Evolutionary conservation across 23 red algal genomes (phyloP), one percentile per base, ranked within the genome.

Genomic region (Gracilaria domingensis): DNA sequence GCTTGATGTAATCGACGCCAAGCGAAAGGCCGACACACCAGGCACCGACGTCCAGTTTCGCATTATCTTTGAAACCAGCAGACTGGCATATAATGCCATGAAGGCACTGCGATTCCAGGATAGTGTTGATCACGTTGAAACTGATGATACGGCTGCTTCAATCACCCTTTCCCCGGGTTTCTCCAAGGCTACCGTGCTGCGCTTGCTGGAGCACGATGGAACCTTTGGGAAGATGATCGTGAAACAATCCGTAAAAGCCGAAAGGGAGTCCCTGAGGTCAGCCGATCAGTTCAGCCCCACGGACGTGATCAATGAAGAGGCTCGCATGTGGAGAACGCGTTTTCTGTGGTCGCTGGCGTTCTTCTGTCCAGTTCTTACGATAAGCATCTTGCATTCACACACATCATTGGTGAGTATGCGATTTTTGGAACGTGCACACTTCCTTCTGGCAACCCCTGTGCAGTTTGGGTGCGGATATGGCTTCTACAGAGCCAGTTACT

Each of bases 401-500:
- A 85, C 88, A 36, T 61, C 72, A 11, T 12, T 82, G 66, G 86
- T 86, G 70, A 66, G 76, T n/a, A 66, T 26, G 66, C 53, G 30
- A 37, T 64, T 42, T 26, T 75, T 49, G 49, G 75, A 66, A 59
- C 82, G 82, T 59, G 82, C 95, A 8, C 57, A 81, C 48, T 93
- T 95, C 38, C 42, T 83, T 25, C 57, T 99, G 18, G 91, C 97
- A 49, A 99, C 93, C 12, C 93, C 93, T 14, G 94, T 99, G 34
- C 97, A 99, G 86, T 91, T 96, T 40, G 60, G 87, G 32, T 89
- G 88, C 25, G 97, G 97, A 74, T 49, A 72, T 36, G 86, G 83
- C n/a, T 99, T 99, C 69, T 99, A 99, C 83, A 69, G 94, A 21
- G 79, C 94, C 47, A 90, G 88, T 67, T 99, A 96, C 88, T 95